phyloP scores from a whole-genome alignment of 139 green algal species.

The Chlamydomonas sphaeroides region DNA sequence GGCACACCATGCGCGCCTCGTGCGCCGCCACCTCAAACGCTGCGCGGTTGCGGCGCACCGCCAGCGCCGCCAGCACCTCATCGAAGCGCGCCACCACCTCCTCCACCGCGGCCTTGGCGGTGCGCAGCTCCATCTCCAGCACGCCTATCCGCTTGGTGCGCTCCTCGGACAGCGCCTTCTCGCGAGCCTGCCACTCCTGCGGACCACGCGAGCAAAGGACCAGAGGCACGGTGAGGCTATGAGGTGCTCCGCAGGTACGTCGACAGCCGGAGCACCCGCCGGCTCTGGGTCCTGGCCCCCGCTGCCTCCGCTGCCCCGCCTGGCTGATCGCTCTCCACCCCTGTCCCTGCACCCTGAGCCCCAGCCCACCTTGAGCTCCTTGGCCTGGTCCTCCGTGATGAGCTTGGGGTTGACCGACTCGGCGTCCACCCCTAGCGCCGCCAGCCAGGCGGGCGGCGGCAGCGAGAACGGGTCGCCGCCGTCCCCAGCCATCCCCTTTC shows the following conservation, averaged over 20 bases:
- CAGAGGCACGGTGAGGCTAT: neutral
- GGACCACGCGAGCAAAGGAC: neutral
- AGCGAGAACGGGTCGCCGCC: conserved; percentile 39
- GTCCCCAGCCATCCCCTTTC: conserved; percentile 13
- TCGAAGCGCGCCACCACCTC: conserved; percentile 45
- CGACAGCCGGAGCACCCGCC: too few species aligned
- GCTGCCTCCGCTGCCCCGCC: too few species aligned
- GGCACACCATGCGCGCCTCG: conserved; percentile 28
- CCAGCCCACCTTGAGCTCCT: conserved; percentile 28
- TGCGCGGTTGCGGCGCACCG: neutral
- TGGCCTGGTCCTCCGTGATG: conserved; percentile 48
- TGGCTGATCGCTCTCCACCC: too few species aligned
- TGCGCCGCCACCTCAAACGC: conserved; percentile 33
- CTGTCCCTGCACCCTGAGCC: too few species aligned
- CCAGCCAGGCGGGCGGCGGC: conserved; percentile 56
- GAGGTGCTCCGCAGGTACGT: too few species aligned
- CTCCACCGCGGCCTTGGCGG: conserved; percentile 33
- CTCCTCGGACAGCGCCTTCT: conserved; percentile 55
- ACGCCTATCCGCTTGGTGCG: conserved; percentile 39
- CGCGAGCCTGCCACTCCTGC: conserved; percentile 45
- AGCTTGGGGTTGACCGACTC: conserved; percentile 49
- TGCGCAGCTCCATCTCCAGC: conserved; percentile 58
- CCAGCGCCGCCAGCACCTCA: conserved; percentile 38
- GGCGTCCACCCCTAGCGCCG: conserved; percentile 22
- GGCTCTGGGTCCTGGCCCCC: too few species aligned